Percentiles rank a stretch among this genome's conserved stretches.
Evolutionary conservation across 306 rosid genomes (phyloP).

Genomic region (Arachis hypogaea): DNA sequence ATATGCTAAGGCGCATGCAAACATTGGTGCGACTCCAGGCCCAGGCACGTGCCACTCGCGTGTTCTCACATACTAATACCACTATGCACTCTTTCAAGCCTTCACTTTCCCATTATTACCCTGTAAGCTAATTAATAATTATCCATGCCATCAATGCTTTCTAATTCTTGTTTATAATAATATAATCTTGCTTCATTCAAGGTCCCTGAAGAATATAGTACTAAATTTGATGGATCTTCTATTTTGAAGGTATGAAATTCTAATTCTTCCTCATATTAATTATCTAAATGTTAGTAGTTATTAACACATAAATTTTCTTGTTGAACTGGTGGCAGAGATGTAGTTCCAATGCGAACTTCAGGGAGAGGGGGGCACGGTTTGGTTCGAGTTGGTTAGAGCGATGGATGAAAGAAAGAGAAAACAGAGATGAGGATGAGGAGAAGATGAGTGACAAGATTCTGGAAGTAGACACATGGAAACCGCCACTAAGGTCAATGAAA

Average conservation of each 20-base stretch:
- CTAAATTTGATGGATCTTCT: slow-evolving; percentile 71
- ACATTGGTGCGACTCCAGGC: slow-evolving; percentile 83
- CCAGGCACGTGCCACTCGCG: slow-evolving; percentile 76
- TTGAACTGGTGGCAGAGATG: slow-evolving; percentile 62
- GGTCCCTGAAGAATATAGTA: slow-evolving; percentile 58
- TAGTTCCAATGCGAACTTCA: slow-evolving; percentile 70
- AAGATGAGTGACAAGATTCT: slow-evolving; percentile 77
- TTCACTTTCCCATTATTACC: slow-evolving; percentile 52
- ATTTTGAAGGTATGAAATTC: slow-evolving; percentile 58
- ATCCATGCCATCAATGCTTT: too few relatives aligned
- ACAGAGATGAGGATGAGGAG: slow-evolving; percentile 48
- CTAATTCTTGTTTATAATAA: too few relatives aligned
- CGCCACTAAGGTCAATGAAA: slow-evolving; percentile 48
- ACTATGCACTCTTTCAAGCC: slow-evolving; percentile 54
- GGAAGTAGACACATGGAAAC: slow-evolving; percentile 96
- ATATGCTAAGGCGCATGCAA: slow-evolving; percentile 93
- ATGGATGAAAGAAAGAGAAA: slow-evolving; percentile 79
- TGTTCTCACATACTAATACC: slow-evolving; percentile 48
- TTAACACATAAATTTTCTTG: too few relatives aligned
- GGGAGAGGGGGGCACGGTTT: slow-evolving; percentile 49
- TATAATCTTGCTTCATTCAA: slow-evolving; percentile 34
- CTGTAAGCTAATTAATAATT: slow-evolving; percentile 49
- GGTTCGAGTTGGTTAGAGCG: slow-evolving; percentile 68
- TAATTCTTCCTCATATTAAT: neutral
- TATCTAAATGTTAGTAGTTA: too few relatives aligned